Conservation (phyloP, 2,329 filamentous ascomycete species). For the Penicillium digitatum region DNA sequence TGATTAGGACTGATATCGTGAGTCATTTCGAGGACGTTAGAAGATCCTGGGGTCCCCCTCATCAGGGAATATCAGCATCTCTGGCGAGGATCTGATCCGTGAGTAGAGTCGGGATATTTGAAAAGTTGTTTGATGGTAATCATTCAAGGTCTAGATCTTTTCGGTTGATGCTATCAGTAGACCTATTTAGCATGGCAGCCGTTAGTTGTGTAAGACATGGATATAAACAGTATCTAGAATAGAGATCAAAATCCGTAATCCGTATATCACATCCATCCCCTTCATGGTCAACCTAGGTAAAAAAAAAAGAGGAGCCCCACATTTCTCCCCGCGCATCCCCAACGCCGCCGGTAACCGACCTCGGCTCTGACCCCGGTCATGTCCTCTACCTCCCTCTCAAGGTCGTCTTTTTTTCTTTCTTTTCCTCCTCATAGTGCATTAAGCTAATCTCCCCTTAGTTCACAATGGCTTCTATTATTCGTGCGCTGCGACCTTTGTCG, state of each 20-base stretch:
- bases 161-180: not conserved
- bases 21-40: constrained; percentile 1
- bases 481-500: constrained; percentile 46
- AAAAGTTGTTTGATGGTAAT: not conserved
- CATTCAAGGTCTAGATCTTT: not conserved
- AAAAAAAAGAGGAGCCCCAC: constrained; percentile 11
- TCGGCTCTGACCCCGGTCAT: constrained; percentile 20
- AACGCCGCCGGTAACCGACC: constrained; percentile 25
- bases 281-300: constrained; percentile 2
- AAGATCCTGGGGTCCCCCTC: not conserved
- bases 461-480: constrained; percentile 49
- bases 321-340: constrained; percentile 19
- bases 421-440: constrained; percentile 4
- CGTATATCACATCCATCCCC: not conserved
- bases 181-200: not conserved
- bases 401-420: not conserved
- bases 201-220: too few relatives aligned
- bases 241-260: too few relatives aligned
- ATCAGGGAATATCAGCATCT: not conserved
- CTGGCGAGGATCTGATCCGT: not conserved
- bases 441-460: constrained; percentile 5
- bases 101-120: not conserved
- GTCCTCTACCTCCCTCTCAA: not conserved
- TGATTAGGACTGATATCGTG: constrained; percentile 10
- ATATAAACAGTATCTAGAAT: too few relatives aligned